phyloP scores from a whole-genome alignment of 306 rosid species.

The Astragalus membranaceus region DNA sequence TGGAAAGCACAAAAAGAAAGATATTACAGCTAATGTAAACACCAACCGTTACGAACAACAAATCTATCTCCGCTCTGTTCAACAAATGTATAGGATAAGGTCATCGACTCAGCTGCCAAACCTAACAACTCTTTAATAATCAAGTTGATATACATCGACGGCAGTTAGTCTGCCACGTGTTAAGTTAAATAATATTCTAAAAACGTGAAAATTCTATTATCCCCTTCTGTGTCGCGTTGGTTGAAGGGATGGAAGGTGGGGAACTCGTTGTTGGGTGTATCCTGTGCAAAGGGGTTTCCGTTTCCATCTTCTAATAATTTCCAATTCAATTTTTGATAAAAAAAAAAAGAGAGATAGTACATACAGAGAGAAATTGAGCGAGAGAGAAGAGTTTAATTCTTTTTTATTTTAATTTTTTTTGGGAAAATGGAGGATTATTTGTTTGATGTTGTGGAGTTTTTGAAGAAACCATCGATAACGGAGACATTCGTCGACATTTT shows the following conservation, averaged over 20 bases:
- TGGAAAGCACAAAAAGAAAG: no score
- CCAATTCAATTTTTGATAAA: background rate
- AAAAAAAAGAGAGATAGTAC: background rate
- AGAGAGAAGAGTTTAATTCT: background rate
- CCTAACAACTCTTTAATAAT: constrained; percentile 3
- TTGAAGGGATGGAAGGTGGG: constrained; percentile 16
- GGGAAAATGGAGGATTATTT: constrained; percentile 56
- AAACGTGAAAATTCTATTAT: background rate
- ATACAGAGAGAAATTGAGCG: background rate
- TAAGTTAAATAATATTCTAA: background rate
- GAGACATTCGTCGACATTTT: constrained; percentile 95
- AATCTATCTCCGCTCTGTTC: background rate
- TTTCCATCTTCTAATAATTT: background rate
- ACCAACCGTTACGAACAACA: background rate
- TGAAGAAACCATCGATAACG: constrained; percentile 67
- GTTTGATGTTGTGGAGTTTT: constrained; percentile 65
- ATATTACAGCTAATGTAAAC: background rate
- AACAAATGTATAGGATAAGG: background rate
- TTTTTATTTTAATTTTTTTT: background rate
- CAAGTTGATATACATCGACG: constrained; percentile 22
- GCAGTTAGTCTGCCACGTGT: constrained; percentile 26
- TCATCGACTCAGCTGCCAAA: constrained; percentile 4
- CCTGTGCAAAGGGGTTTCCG: background rate
- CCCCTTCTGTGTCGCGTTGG: background rate
- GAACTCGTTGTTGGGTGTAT: constrained; percentile 19